These are phyloP conservation scores for Paramecium tetraurelia DNA, from an alignment of 73 alveolate species.

Conservation along the genomic window DNA sequence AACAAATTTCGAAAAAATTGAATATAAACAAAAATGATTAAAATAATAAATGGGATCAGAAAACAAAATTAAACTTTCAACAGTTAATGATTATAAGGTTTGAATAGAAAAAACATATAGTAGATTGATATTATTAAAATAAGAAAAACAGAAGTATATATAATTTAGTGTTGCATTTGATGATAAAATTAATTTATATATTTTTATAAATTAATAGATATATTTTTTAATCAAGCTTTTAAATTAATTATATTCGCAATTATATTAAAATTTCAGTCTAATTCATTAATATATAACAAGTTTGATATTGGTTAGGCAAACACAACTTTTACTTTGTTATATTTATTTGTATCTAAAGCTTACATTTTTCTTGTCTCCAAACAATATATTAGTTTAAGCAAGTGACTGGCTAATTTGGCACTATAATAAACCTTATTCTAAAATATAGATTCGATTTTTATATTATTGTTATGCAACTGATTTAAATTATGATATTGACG, in stretches of 20 bases:
- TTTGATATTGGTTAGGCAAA: not conserved
- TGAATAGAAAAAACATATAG: not conserved
- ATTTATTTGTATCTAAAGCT: not conserved
- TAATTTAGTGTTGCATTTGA: not conserved
- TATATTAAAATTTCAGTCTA: not conserved
- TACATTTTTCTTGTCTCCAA: not conserved
- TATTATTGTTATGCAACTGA: not conserved
- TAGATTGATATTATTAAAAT: not conserved
- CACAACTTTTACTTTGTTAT: not conserved
- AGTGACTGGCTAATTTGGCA: not conserved
- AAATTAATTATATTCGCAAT: not conserved
- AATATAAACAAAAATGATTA: too few relatives aligned
- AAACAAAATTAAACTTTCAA: not conserved
- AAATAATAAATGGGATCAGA: too few relatives aligned
- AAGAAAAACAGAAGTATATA: not conserved
- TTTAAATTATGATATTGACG: not conserved
- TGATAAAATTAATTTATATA: not conserved
- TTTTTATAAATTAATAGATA: not conserved
- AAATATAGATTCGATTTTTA: not conserved
- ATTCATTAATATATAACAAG: not conserved
- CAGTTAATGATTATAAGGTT: not conserved
- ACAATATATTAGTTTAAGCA: not conserved
- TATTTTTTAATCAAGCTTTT: not conserved
- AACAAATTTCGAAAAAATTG: too few relatives aligned
- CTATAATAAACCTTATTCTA: not conserved